Evolutionary conservation across 2,329 filamentous ascomycete species (phyloP), one percentile per base, ranked within the genome.

Genomic region (Apiospora hydei): DNA sequence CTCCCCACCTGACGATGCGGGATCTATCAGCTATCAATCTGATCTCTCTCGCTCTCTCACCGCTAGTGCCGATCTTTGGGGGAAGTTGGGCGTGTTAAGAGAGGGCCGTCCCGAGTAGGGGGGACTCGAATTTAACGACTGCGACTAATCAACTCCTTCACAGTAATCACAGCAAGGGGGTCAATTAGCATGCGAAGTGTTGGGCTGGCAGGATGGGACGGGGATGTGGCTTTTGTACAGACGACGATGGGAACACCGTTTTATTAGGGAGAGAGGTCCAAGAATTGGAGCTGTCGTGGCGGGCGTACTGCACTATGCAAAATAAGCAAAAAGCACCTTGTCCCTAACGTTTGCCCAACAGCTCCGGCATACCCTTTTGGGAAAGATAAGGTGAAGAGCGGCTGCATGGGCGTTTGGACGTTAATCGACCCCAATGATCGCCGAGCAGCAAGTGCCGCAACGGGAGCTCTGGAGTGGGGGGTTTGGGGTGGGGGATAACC

Each of bases 41-140:
- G 46, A 49, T 49, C 46, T n/a, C 21, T 11, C 46, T 47, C 26
- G 26, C 26, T n/a, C 21, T 11, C 53, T 64, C 57, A 41, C 34
- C 57, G 57, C 57, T 41, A 64, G 57, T 64, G 49, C n/a, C 49
- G 49, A 51, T 51, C 49, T 51, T 51, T 51, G 49, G 49, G n/a
- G 49, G 14, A 51, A 51, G 11, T 38, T 38, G 34, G n/a, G n/a
- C 49, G n/a, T 51, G n/a, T 51, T 51, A 51, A 26, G 49, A 51
- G 49, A 26, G 49, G 24, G 49, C 49, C n/a, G n/a, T 51, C 10
- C 49, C 26, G 11, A n/a, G 24, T 24, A 3, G n/a, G 49, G 24
- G n/a, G 26, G 24, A 26, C n/a, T 13, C 26, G 3, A 51, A 13
- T 4, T n/a, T n/a, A 51, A 26, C 5, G n/a, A 13, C 10, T 14